Evolutionary conservation across 2,329 filamentous ascomycete species (phyloP).

Genomic region (Nigrospora oryzae): DNA sequence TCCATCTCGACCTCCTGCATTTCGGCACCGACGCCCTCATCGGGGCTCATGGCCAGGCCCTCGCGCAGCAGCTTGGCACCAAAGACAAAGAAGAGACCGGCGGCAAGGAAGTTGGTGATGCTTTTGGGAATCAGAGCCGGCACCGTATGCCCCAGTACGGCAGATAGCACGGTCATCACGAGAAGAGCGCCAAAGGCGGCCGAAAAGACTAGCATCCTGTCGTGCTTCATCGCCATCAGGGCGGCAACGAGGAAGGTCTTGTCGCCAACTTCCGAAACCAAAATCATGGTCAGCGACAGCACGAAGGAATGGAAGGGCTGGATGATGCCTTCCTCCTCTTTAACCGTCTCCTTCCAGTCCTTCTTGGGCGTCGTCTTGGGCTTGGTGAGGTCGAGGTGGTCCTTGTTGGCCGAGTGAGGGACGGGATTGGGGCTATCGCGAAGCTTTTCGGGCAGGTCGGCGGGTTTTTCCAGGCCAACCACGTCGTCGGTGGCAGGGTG

Average conservation of each 20-base stretch:
- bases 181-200: slow-evolving; percentile 88
- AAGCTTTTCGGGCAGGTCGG: slow-evolving; percentile 69
- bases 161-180: slow-evolving; percentile 91
- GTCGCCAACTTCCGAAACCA: slow-evolving; percentile 94
- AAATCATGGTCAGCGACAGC: slow-evolving; percentile 92
- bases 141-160: slow-evolving; percentile 84
- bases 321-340: slow-evolving; percentile 55
- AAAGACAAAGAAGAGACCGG: slow-evolving; percentile 81
- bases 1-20: slow-evolving; percentile 97
- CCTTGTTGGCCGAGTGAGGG: slow-evolving; percentile 56
- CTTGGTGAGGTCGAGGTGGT: slow-evolving; percentile 48
- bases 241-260: slow-evolving; percentile 97
- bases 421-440: slow-evolving; percentile 66
- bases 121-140: slow-evolving; percentile 83
- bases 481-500: slow-evolving; percentile 27
- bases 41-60: slow-evolving; percentile 77
- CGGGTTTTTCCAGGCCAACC: slow-evolving; percentile 64
- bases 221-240: slow-evolving; percentile 98
- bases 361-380: slow-evolving; percentile 22
- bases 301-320: slow-evolving; percentile 81
- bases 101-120: slow-evolving; percentile 82
- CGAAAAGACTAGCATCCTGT: slow-evolving; percentile 85
- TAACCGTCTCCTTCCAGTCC: slow-evolving; percentile 24
- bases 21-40: slow-evolving; percentile 90
- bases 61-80: slow-evolving; percentile 78